phyloP scores from a whole-genome alignment of 495 filamentous ascomycete genomes.

The Immersiella caudata region DNA sequence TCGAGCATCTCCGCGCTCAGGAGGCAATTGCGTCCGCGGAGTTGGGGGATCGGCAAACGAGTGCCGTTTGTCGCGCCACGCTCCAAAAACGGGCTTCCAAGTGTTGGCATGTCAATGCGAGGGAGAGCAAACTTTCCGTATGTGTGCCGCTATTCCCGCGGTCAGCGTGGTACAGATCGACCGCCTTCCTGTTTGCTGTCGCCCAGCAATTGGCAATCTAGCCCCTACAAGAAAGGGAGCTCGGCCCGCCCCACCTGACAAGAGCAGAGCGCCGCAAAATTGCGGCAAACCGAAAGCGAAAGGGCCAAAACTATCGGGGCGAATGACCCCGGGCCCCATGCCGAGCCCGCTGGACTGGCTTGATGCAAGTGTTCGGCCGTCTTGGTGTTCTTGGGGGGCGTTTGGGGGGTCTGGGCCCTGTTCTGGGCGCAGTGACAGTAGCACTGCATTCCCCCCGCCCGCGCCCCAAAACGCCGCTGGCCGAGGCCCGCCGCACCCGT shows the following conservation, averaged over 20 bases:
- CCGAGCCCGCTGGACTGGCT: not conserved
- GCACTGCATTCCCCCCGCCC: not conserved
- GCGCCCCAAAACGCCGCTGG: not conserved
- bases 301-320: not conserved
- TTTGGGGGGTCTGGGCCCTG: not conserved
- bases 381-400: not conserved
- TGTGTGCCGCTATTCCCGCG: not conserved
- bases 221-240: not conserved
- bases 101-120: not conserved
- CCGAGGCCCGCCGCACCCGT: too few relatives aligned
- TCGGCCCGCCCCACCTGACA: not conserved
- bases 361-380: not conserved
- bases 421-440: not conserved
- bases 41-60: not conserved
- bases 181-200: constrained; percentile 6
- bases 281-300: not conserved
- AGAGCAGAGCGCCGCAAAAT: not conserved
- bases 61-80: not conserved
- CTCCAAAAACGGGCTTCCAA: not conserved
- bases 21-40: not conserved
- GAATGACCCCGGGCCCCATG: not conserved
- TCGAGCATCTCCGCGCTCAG: not conserved
- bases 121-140: not conserved
- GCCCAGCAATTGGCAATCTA: constrained; percentile 3
- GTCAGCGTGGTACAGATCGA: not conserved